Conservation (phyloP, 1,284 basidiomycete genomes). For the Papiliotrema flavescens region DNA sequence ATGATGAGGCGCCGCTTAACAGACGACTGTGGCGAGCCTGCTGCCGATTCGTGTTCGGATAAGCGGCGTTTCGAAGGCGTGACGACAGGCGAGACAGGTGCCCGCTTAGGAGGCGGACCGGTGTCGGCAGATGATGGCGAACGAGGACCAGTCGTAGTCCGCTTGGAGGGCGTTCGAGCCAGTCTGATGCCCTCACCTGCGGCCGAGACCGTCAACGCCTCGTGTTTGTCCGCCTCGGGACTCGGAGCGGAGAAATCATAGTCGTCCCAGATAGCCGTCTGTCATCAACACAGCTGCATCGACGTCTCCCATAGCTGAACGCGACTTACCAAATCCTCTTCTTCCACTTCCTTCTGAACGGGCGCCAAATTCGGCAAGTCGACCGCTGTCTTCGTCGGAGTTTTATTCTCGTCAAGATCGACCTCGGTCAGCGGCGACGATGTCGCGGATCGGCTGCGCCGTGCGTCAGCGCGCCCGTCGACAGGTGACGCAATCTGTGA, state of each 20-base stretch:
- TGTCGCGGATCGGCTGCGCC: too few species aligned
- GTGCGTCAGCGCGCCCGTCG: too few species aligned
- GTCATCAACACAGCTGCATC: not conserved
- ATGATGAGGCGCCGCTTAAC: not conserved
- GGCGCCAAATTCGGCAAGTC: too few species aligned
- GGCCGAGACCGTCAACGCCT: not conserved
- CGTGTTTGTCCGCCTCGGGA: not conserved
- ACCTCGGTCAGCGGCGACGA: too few species aligned
- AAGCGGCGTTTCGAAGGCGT: not conserved
- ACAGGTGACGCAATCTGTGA: too few species aligned
- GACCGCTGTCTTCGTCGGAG: too few species aligned
- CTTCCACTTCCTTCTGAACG: too few species aligned
- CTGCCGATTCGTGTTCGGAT: not conserved
- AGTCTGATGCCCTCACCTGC: not conserved
- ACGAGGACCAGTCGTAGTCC: not conserved
- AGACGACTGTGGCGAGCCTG: not conserved
- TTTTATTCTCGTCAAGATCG: too few species aligned
- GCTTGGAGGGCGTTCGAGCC: not conserved
- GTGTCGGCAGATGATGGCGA: not conserved
- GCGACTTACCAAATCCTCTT: too few species aligned
- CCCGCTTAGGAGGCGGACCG: too few species aligned
- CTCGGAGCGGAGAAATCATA: slow-evolving; percentile 11
- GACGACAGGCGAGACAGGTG: not conserved
- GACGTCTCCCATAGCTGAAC: too few species aligned
- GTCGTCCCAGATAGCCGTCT: slow-evolving; percentile 17